A percentile compares a stretch with the other conserved stretches of the same genome.
Conservation (phyloP, 1,284 basidiomycete genomes). For the Ceratobasidium papillatum region DNA sequence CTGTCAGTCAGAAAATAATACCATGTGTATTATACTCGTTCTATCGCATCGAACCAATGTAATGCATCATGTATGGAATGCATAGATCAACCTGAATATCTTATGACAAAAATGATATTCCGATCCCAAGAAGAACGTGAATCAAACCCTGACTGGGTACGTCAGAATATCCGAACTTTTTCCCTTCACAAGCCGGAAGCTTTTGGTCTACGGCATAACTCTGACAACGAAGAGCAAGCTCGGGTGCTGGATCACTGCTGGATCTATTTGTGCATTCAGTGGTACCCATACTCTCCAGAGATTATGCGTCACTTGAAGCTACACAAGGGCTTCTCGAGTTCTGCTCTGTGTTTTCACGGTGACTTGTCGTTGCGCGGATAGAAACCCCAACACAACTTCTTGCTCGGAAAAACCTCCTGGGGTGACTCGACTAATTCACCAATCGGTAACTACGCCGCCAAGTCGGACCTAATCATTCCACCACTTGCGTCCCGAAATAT, state of each 20-base stretch:
- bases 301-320: not conserved
- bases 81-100: no score
- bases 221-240: not conserved
- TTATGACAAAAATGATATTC: not conserved
- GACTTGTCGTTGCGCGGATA: not conserved
- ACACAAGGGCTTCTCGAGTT: not conserved
- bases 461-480: not conserved
- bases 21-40: no score
- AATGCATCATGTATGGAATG: no score
- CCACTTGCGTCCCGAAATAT: no score
- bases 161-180: not conserved
- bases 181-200: not conserved
- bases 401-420: slow-evolving; percentile 8
- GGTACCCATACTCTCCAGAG: no score
- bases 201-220: not conserved
- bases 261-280: no score
- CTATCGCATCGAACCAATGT: no score
- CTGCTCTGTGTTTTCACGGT: not conserved
- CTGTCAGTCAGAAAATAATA: no score
- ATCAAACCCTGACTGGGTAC: not conserved
- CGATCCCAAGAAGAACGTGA: not conserved
- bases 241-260: not conserved
- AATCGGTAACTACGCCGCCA: slow-evolving; percentile 1
- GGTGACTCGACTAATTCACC: not conserved
- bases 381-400: no score